A percentile compares a stretch with the other conserved stretches of the same genome.
phyloP scores from a whole-genome alignment of 2,329 filamentous ascomycete species.

The Penicillium occitanis region DNA sequence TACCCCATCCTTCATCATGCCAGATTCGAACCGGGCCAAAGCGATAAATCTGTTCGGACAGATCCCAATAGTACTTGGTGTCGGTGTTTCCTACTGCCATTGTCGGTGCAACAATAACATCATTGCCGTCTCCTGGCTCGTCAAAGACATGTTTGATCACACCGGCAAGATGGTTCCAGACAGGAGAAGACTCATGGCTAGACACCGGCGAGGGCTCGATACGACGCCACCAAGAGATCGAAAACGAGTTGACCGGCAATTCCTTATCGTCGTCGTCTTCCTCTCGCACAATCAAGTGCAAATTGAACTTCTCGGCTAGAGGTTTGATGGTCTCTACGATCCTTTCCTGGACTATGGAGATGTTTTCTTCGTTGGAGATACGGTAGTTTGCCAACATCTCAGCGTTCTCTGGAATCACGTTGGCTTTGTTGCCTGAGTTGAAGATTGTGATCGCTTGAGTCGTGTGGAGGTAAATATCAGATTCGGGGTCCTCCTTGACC shows the following conservation, averaged over 20 bases:
- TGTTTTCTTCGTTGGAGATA: conserved; percentile 55
- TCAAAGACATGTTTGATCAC: conserved; percentile 7
- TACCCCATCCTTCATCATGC: conserved; percentile 1
- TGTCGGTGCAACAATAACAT: conserved; percentile 32
- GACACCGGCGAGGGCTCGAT: conserved; percentile 33
- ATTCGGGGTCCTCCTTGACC: not conserved
- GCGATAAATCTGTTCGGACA: conserved; percentile 54
- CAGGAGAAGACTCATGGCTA: conserved; percentile 20
- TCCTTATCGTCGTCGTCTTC: conserved; percentile 30
- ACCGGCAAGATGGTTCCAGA: not conserved
- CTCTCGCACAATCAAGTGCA: not conserved
- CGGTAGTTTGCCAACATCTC: conserved; percentile 57
- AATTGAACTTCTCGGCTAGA: not conserved
- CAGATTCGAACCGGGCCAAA: conserved; percentile 33
- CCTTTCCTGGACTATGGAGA: conserved; percentile 48
- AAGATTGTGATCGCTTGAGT: conserved; percentile 41
- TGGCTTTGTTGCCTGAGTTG: conserved; percentile 57
- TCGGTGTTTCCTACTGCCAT: conserved; percentile 54
- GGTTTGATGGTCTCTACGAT: conserved; percentile 47
- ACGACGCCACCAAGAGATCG: not conserved
- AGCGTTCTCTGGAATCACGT: conserved; percentile 58
- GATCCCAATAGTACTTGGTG: conserved; percentile 53
- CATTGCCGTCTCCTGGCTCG: not conserved
- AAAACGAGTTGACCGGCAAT: not conserved
- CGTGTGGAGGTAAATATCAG: not conserved